These are phyloP conservation scores for Pulveroboletus sp. DNA, from an alignment of 768 basidiomycete genomes.

Conservation along the genomic window DNA sequence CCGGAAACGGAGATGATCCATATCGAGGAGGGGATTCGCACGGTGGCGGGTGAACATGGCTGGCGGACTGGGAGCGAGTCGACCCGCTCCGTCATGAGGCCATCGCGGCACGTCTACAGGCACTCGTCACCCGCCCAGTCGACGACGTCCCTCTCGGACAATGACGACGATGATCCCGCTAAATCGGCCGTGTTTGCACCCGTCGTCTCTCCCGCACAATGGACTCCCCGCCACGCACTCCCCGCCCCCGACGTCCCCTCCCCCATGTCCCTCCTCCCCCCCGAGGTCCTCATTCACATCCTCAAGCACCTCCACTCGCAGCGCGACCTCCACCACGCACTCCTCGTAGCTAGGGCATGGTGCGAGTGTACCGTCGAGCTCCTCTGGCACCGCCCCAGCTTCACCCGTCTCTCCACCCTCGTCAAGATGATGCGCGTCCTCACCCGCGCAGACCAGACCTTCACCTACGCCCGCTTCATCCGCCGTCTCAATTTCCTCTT, in stretches of 20 bases:
- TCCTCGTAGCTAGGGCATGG: constrained; percentile 88
- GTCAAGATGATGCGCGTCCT: constrained; percentile 76
- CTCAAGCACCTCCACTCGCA: constrained; percentile 76
- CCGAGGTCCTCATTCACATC: constrained; percentile 91
- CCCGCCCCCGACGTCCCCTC: constrained; percentile 39
- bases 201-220: constrained; percentile 62
- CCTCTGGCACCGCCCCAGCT: constrained; percentile 87
- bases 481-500: constrained; percentile 86
- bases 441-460: constrained; percentile 60
- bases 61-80: no score
- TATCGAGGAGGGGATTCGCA: no score
- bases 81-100: constrained; percentile 23
- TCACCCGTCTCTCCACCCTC: constrained; percentile 66
- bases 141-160: constrained; percentile 74
- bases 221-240: constrained; percentile 38
- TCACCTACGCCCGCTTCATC: constrained; percentile 84
- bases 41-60: no score
- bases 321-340: constrained; percentile 66
- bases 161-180: constrained; percentile 61
- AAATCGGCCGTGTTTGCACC: constrained; percentile 43
- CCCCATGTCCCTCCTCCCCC: constrained; percentile 69
- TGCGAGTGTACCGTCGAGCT: constrained; percentile 95
- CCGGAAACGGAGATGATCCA: no score
- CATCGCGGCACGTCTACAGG: constrained; percentile 35
- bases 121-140: constrained; percentile 59